A percentile compares a stretch with the other conserved stretches of the same genome.
These are phyloP conservation scores for Colletotrichum scovillei DNA, from an alignment of 2,329 filamentous ascomycete genomes.

Conservation along the genomic window DNA sequence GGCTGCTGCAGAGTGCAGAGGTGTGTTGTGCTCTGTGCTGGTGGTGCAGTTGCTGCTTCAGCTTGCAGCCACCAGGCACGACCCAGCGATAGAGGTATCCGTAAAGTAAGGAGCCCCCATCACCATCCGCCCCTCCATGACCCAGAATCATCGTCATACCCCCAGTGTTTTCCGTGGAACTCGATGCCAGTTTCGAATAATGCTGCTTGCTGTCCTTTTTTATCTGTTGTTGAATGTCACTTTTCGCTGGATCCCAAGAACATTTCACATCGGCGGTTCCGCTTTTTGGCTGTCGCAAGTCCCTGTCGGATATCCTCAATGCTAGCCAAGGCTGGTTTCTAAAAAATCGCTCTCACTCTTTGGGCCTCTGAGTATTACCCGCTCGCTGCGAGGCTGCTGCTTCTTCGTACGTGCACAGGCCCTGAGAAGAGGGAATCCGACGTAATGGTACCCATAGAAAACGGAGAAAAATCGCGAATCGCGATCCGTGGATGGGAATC, in stretches of 20 bases:
- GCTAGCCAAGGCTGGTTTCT: constrained; percentile 3
- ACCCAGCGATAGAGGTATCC: not conserved
- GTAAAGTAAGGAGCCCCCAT: not conserved
- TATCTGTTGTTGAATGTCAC: not conserved
- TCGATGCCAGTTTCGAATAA: not conserved
- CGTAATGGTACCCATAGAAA: constrained; percentile 5
- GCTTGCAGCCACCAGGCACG: too few relatives aligned
- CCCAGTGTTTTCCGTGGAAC: constrained; percentile 23
- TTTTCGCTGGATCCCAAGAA: not conserved
- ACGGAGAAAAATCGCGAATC: not conserved
- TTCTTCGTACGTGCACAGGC: not conserved
- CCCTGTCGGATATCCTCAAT: constrained; percentile 3
- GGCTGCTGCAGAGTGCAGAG: not conserved
- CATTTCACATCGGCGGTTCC: not conserved
- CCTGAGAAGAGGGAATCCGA: not conserved
- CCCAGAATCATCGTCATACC: constrained; percentile 35
- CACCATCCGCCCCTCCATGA: constrained; percentile 28
- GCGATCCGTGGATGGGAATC: not conserved
- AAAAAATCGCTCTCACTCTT: not conserved
- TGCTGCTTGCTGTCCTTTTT: not conserved
- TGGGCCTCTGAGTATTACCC: not conserved
- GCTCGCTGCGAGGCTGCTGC: not conserved
- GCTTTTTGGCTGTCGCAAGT: not conserved
- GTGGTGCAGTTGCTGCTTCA: not conserved
- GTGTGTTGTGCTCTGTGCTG: not conserved